Base-by-base conservation (phyloP, 176 grass and related monocot species). In the Saccharum officinarum region DNA sequence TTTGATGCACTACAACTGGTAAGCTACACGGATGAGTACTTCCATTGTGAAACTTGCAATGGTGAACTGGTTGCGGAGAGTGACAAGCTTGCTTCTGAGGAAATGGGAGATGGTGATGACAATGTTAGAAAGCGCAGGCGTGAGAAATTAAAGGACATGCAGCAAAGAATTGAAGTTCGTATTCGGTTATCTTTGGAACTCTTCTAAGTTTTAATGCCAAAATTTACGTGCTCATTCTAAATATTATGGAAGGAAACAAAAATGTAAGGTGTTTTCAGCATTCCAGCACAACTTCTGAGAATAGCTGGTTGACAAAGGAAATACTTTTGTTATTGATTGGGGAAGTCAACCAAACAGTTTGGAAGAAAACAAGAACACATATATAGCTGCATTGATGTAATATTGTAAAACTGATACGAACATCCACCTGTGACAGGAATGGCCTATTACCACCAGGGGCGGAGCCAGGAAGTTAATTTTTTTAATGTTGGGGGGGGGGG, bases 31-130 rank as follows among this genome's bases (percentile, higher is more conserved):
- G 97, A 94, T 15, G 97, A 96, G 39, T 90, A 89, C 49, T 99
- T 99, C 82, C 97, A 96, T 67, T 99, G 97, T 86, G 97, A 99
- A 90, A 96, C 85, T 83, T 99, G 97, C 90, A 95, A 96, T 4
- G 87, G 89, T 26, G 93, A 99, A 86, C 89, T 99, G 77, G 86
- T 98, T 87, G 93, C 93, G 22, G 93, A 99, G 82, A 99, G 97
- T 85, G 97, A 99, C 75, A 99, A 99, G 63, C 97, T 99, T 83
- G 93, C 97, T 82, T 91, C 97, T 81, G 97, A 98, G 80, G 93
- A 98, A 95, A 92, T 94, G 89, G 97, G 97, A 67, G 97, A 99
- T 82, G 97, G 97, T 17, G 97, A 99, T 86, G 93, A 99, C 73
- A 99, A 93, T 66, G 89, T 83, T 72, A 93, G 90, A 36, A 95